Evolutionary conservation across 805 yeast genomes (phyloP), one percentile per base, ranked within the genome.

Genomic region (Starmerella cellae): DNA sequence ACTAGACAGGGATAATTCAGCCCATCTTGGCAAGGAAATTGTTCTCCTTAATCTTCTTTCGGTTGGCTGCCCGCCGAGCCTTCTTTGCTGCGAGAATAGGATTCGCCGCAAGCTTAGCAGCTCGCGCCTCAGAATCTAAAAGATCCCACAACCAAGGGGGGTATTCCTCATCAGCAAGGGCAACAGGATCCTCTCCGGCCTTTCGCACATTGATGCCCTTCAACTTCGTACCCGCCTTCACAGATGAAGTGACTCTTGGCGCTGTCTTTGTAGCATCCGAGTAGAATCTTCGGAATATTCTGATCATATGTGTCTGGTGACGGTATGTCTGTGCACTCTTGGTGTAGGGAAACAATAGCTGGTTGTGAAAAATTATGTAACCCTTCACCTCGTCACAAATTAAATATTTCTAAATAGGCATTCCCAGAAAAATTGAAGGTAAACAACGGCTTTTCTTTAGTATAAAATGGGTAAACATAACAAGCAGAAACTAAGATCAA

Each of bases 81-180:
- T 73, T 81, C 57, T 80, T 74, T 61, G 88, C 82, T 50, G 69
- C 69, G 64, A 71, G 71, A 39, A 77, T 68, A 32, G 83, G 82
- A 43, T 74, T 74, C 20, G 66, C 67, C 39, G 72, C 76, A 30
- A 79, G 66, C 50, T 71, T 66, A 22, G 66, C 71, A 43, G 69
- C 66, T 55, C 74, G 77, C n/a, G 72, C 72, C 30, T 72, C 71
- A 39, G 71, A 66, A 60, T 87, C 94, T 26, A 85, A 70, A 37
- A 82, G 67, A 4, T 71, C 74, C 97, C 97, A 91, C 41, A 88
- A 69, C 98, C 98, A 88, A 35, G 71, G 82, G 4, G 98, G 98
- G 58, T 88, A 88, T 55, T 87, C 94, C 30, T 67, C 67, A 59
- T 91, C 97, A 47, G 79, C 83, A 42, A 80, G 61, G 1, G 97